Conservation (phyloP, 345 rosid species). For the Aquilaria sinensis region DNA sequence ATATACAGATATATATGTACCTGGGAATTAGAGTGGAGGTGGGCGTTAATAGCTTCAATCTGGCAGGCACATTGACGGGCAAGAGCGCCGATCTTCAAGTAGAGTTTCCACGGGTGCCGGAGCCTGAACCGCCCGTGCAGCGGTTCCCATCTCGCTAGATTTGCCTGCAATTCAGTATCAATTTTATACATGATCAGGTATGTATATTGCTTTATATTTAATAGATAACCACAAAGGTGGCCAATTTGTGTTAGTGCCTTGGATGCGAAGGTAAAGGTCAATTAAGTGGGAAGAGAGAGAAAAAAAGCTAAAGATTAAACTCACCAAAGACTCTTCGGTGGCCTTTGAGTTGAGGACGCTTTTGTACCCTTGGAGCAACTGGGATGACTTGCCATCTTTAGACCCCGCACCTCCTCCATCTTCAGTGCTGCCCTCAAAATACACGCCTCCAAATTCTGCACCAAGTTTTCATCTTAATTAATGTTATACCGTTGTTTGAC, state of each 20-base stretch:
- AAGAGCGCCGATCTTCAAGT: slow-evolving; percentile 51
- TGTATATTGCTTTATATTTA: neutral
- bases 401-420: slow-evolving; percentile 8
- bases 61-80: slow-evolving; percentile 73
- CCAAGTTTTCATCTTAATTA: neutral
- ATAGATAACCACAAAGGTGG: neutral
- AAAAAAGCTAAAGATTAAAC: neutral
- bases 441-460: slow-evolving; percentile 59
- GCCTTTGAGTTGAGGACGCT: slow-evolving; percentile 51
- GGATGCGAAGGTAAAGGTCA: slow-evolving; percentile 9
- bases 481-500: neutral
- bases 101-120: slow-evolving; percentile 75
- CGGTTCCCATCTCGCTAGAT: slow-evolving; percentile 90
- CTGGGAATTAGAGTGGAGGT: slow-evolving; percentile 1
- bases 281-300: neutral
- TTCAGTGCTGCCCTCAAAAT: slow-evolving; percentile 26
- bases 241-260: slow-evolving; percentile 8
- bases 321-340: slow-evolving; percentile 63
- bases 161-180: slow-evolving; percentile 36
- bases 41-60: slow-evolving; percentile 56
- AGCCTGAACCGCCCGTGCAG: slow-evolving; percentile 60
- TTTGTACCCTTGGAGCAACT: slow-evolving; percentile 34
- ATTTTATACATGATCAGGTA: slow-evolving; percentile 3
- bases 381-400: slow-evolving; percentile 26
- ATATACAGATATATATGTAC: neutral